phyloP scores from a whole-genome alignment of 1,284 basidiomycete species.

The Xerocomus nothofagi region DNA sequence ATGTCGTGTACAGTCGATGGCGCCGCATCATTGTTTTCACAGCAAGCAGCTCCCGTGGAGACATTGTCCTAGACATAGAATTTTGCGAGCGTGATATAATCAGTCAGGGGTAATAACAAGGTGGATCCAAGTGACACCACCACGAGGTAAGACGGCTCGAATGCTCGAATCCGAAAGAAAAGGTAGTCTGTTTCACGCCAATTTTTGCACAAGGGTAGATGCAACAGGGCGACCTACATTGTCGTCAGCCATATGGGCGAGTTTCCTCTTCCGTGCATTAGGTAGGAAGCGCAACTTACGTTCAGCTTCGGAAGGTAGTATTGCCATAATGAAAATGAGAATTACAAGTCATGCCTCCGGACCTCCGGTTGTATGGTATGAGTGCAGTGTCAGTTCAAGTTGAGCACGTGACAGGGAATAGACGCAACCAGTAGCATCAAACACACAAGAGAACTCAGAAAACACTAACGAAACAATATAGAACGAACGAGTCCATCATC shows the following conservation, averaged over 20 bases:
- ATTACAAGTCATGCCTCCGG: no score
- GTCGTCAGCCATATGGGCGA: not conserved
- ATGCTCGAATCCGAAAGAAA: not conserved
- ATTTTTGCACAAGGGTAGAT: no score
- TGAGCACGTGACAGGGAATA: no score
- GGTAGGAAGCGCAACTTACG: not conserved
- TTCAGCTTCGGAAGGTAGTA: not conserved
- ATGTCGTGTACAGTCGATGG: not conserved
- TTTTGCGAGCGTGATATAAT: not conserved
- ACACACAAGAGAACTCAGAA: no score
- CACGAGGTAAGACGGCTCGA: not conserved
- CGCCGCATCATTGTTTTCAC: not conserved
- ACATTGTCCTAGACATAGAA: conserved; percentile 8
- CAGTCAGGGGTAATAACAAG: not conserved
- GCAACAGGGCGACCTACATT: not conserved
- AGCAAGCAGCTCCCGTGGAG: conserved; percentile 2
- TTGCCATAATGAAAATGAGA: not conserved
- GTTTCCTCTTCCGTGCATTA: not conserved
- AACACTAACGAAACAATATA: no score
- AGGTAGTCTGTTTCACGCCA: not conserved
- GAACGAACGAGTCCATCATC: no score
- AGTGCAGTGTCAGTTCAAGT: no score
- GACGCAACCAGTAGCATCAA: no score
- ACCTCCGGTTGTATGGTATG: not conserved
- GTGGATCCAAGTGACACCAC: no score